Base-by-base conservation (phyloP, 164 flowering plant species). In the Chimonanthus praecox region DNA sequence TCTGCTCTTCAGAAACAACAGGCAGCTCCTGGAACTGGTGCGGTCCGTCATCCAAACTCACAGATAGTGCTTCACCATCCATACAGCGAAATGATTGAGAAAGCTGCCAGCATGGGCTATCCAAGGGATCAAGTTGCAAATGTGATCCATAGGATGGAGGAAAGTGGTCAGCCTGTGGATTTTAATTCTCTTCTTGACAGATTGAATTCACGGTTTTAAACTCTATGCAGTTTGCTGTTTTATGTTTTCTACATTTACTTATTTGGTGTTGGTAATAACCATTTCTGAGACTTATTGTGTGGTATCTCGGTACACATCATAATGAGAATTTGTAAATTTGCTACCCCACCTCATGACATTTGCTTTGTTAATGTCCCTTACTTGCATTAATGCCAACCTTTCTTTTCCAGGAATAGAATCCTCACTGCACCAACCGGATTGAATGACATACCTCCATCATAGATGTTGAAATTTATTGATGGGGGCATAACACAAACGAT, bases 51-150 rank as follows among this genome's bases (percentile, higher is more conserved):
- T 69, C 80, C 86, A 3, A 81, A 74, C 74, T 84, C 83, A 46
- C 92, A 85, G 46, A 81, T 84, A 47, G 69, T 83, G 67, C 89
- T 94, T 49, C 83, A 74, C 83, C 88, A 87, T 76, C 94, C 92
- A 0, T 91, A 92, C 71, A 73, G 75, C 46, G 97, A 94, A 65
- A 67, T 91, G 81, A 83, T 91, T 67, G 97, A 94, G 81, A 94
- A 94, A 79, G 72, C 91, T 74, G 92, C 82, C 46, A 86, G 85
- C 88, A 94, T 94, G 98, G 97, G 97, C 33, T 94, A 84, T 77
- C 78, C 89, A 77, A 88, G 92, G 64, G 97, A 92, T 47, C 92
- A 85, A 68, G 94, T 88, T 68, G 82, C 78, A 2, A 76, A 74
- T 48, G 88, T 86, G 71, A 85, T 94, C 69, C 97, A 85, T 72